A percentile compares a stretch with the other conserved stretches of the same genome.
Conservation (phyloP, 805 yeast species). For the Millerozyma acaciae region DNA sequence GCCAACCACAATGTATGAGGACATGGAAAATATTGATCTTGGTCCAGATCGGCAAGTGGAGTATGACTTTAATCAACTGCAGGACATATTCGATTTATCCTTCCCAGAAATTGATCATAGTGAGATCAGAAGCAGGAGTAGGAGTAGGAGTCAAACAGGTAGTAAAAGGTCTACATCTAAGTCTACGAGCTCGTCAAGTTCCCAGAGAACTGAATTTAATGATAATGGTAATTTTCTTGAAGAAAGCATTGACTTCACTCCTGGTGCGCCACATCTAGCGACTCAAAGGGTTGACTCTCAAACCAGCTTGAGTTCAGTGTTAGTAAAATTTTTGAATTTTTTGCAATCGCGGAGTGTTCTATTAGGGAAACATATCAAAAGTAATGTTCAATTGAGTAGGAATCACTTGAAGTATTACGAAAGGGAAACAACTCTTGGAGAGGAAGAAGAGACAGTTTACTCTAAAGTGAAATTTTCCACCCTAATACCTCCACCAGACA, state of each 20-base stretch:
- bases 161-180: conserved; percentile 1
- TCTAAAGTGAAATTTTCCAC: conserved; percentile 11
- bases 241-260: conserved; percentile 7
- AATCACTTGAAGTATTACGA: conserved; percentile 1
- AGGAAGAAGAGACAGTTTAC: conserved; percentile 1
- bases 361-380: conserved; percentile 6
- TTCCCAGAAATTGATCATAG: conserved; percentile 17
- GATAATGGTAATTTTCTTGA: conserved; percentile 6
- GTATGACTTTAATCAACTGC: conserved; percentile 1
- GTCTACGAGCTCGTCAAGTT: neutral
- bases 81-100: conserved; percentile 17
- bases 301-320: conserved; percentile 6
- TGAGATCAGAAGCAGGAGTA: conserved; percentile 7
- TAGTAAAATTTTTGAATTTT: conserved; percentile 12
- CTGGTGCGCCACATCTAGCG: conserved; percentile 5
- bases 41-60: conserved; percentile 1
- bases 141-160: neutral
- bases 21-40: conserved; percentile 1
- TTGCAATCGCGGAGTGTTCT: conserved; percentile 6
- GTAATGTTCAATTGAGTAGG: conserved; percentile 1
- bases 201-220: neutral
- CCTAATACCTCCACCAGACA: conserved; percentile 13
- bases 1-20: neutral
- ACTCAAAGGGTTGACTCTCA: conserved; percentile 6
- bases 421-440: conserved; percentile 1